Evolutionary conservation across 2,329 filamentous ascomycete species (phyloP), one percentile per base, ranked within the genome.

Genomic region (Cercospora nicotianae): DNA sequence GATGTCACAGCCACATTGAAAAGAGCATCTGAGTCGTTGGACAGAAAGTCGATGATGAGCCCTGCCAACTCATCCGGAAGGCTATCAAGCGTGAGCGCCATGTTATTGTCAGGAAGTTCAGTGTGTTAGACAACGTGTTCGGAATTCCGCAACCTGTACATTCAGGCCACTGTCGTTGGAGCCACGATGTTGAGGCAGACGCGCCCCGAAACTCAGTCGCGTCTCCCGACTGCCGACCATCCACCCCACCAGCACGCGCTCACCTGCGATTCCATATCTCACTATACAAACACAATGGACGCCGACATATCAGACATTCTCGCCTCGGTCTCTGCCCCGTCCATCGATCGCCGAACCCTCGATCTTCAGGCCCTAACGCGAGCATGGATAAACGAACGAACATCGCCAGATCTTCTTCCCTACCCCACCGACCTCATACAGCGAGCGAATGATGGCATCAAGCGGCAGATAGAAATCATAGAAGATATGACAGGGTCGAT

Each of bases 301-400:
- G 69, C 64, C 69, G 81, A 85, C 67, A 85, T 85, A 70, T 79
- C 81, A 72, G 84, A 86, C 76, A 83, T 86, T 69, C 82, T 86
- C 72, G 83, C 83, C 69, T 82, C 84, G 45, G 81, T 85, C 33
- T 78, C 81, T n/a, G 75, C 76, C 0, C 72, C 74, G 3, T 71
- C 83, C 39, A 79, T 87, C 18, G 87, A 88, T 2, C 72, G 69
- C 42, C 86, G 88, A 74, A 89, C 86, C 51, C 86, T 89, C 75
- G 94, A 98, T 80, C 86, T 98, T 73, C 93, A 97, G 79, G 88
- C 91, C 63, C 83, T 99, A 73, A 97, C 94, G 73, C 90, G 94
- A 75, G 91, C 90, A 75, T 99, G 94, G 94, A 88, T 97, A 55
- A 92, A 94, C 53, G 96, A 99, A 80, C 89, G 95, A 73, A 92